These are phyloP conservation scores for Ulmus americana DNA, from an alignment of 331 rosid species.

Conservation along the genomic window DNA sequence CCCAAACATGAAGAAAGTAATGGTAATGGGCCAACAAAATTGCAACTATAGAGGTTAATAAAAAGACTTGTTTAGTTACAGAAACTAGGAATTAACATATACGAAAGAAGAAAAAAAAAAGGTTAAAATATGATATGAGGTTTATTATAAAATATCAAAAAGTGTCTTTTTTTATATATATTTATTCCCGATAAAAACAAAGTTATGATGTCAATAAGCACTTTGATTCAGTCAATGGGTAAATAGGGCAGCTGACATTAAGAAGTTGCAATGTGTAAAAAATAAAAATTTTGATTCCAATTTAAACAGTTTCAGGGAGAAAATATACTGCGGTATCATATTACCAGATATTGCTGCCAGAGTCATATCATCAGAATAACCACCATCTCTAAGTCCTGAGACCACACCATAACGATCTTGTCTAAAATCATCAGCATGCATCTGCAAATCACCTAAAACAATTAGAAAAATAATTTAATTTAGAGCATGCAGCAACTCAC, in stretches of 20 bases:
- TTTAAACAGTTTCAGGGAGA: background rate
- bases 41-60: too few relatives aligned
- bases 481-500: constrained; percentile 6
- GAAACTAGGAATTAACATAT: too few relatives aligned
- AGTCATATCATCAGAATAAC: constrained; percentile 99
- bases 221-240: background rate
- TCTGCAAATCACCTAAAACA: constrained; percentile 45
- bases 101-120: too few relatives aligned
- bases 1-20: too few relatives aligned
- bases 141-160: too few relatives aligned
- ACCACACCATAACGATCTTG: constrained; percentile 67
- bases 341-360: constrained; percentile 92
- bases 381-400: constrained; percentile 80
- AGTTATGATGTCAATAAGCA: background rate
- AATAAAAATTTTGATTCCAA: background rate
- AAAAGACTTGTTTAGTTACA: too few relatives aligned
- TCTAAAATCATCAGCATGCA: constrained; percentile 95
- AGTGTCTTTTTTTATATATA: too few relatives aligned
- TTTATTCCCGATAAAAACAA: background rate
- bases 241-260: background rate
- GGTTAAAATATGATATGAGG: too few relatives aligned
- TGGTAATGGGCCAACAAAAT: too few relatives aligned
- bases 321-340: constrained; percentile 8
- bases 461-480: constrained; percentile 15
- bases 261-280: constrained; percentile 4